Evolutionary conservation across 106 monocot genomes (phyloP).

Genomic region (Agapanthus africanus): DNA sequence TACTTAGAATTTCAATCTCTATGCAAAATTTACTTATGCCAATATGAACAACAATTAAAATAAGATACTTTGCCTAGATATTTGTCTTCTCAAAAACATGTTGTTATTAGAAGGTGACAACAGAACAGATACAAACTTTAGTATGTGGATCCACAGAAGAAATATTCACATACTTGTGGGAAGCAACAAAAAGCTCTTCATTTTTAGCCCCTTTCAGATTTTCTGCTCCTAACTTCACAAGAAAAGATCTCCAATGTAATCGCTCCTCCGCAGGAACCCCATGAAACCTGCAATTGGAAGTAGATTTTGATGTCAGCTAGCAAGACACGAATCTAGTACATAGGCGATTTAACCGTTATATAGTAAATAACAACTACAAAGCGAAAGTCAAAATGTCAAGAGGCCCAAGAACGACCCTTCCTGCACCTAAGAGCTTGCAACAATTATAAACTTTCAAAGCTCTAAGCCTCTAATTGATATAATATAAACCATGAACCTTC

Average conservation of each 20-base stretch:
- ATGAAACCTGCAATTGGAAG: conserved; percentile 57
- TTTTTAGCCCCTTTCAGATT: conserved; percentile 93
- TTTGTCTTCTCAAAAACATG: too few relatives aligned
- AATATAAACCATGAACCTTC: not conserved
- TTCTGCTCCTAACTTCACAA: conserved; percentile 85
- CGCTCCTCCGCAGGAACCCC: conserved; percentile 94
- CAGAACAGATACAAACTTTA: too few relatives aligned
- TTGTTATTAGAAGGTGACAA: too few relatives aligned
- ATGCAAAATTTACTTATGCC: too few relatives aligned
- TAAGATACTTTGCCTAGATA: too few relatives aligned
- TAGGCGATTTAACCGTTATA: not conserved
- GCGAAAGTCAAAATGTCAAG: not conserved
- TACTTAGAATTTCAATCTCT: too few relatives aligned
- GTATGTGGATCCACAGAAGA: too few relatives aligned
- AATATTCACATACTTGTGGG: conserved; percentile 98
- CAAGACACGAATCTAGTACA: not conserved
- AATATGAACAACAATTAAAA: too few relatives aligned
- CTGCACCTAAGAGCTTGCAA: not conserved
- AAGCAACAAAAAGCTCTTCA: conserved; percentile 94
- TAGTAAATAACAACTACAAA: not conserved
- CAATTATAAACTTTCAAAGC: not conserved
- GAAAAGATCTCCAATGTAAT: conserved; percentile 91
- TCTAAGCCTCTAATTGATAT: not conserved
- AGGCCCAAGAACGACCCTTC: not conserved
- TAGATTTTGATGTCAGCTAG: not conserved